phyloP scores from a whole-genome alignment of 768 basidiomycete species.

The Paxillus ammoniavirescens region DNA sequence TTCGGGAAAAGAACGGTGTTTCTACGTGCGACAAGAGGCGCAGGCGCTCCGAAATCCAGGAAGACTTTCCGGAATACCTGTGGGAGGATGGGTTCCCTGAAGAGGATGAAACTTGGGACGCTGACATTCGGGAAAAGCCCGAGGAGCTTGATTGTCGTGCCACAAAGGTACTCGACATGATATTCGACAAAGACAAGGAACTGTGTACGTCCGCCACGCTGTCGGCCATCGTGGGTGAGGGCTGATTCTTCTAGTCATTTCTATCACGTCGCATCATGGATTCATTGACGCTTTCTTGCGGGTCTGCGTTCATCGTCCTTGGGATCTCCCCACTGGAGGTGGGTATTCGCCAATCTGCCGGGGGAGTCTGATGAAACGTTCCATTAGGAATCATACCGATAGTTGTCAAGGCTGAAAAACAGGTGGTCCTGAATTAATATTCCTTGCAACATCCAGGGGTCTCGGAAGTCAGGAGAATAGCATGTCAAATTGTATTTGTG shows the following conservation, averaged over 20 bases:
- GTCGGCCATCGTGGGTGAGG: not conserved
- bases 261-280: conserved; percentile 65
- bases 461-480: not conserved
- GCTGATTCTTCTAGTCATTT: conserved; percentile 45
- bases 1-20: conserved; percentile 63
- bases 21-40: conserved; percentile 73
- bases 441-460: not conserved
- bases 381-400: conserved; percentile 26
- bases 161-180: conserved; percentile 47
- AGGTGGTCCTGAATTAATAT: conserved; percentile 1
- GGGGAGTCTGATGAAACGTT: not conserved
- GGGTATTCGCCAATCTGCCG: conserved; percentile 13
- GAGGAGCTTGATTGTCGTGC: conserved; percentile 49
- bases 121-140: conserved; percentile 52
- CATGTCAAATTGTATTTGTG: no score
- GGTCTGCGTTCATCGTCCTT: conserved; percentile 43
- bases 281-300: conserved; percentile 57
- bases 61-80: conserved; percentile 46
- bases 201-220: conserved; percentile 44
- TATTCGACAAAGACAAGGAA: conserved; percentile 46
- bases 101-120: conserved; percentile 59
- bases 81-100: conserved; percentile 62
- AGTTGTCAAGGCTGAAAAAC: conserved; percentile 18
- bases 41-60: conserved; percentile 45
- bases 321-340: conserved; percentile 64